Conservation (phyloP, 257 asterid species). For the Capsicum pubescens region DNA sequence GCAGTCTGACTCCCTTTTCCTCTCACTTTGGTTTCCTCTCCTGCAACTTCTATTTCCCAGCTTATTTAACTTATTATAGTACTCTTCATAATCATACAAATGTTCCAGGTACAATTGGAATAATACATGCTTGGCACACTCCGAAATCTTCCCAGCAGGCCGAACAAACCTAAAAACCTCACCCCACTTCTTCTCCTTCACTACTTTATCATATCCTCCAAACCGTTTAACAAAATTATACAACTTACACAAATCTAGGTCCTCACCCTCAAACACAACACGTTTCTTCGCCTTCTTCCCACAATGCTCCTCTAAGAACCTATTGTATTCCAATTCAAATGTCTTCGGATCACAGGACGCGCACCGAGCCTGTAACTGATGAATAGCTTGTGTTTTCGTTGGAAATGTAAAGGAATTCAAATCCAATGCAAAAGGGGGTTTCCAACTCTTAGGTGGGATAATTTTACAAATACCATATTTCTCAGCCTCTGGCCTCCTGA, state of each 20-base stretch:
- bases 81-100: slow-evolving; percentile 88
- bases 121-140: slow-evolving; percentile 86
- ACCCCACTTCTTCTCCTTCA: slow-evolving; percentile 85
- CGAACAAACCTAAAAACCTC: slow-evolving; percentile 77
- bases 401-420: slow-evolving; percentile 73
- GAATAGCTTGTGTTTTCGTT: slow-evolving; percentile 90
- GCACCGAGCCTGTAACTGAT: slow-evolving; percentile 86
- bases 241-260: slow-evolving; percentile 80
- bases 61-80: slow-evolving; percentile 59
- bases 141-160: slow-evolving; percentile 66
- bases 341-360: slow-evolving; percentile 90
- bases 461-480: slow-evolving; percentile 94
- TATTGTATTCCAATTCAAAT: slow-evolving; percentile 72
- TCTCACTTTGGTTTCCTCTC: slow-evolving; percentile 50
- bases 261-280: slow-evolving; percentile 82
- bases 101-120: slow-evolving; percentile 77
- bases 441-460: slow-evolving; percentile 90
- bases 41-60: slow-evolving; percentile 50
- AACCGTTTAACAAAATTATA: slow-evolving; percentile 87
- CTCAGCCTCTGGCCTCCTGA: slow-evolving; percentile 95
- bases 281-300: slow-evolving; percentile 78
- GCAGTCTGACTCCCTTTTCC: slow-evolving; percentile 47
- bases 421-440: slow-evolving; percentile 86
- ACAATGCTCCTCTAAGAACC: slow-evolving; percentile 80
- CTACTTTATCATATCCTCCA: slow-evolving; percentile 83